A percentile compares a stretch with the other conserved stretches of the same genome.
Conservation (phyloP, 1,284 basidiomycete genomes). For the Apiotrichum siamense region DNA sequence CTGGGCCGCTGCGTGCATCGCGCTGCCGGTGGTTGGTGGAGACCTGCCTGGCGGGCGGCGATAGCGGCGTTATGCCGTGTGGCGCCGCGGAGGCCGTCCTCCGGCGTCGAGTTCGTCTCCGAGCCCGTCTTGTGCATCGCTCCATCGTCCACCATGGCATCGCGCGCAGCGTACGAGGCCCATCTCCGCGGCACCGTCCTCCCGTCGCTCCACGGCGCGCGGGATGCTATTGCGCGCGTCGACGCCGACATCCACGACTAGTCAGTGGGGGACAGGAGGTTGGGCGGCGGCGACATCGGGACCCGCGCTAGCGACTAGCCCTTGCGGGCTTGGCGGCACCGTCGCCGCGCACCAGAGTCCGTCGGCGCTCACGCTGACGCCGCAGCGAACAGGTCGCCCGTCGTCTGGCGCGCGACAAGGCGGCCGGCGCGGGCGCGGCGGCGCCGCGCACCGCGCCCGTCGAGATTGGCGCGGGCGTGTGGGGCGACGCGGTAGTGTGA, state of each 20-base stretch:
- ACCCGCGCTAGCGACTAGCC: no score
- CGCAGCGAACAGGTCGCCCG: conserved; percentile 17
- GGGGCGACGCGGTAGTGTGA: conserved; percentile 30
- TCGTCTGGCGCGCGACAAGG: conserved; percentile 13
- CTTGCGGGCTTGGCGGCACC: neutral
- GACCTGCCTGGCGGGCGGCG: neutral
- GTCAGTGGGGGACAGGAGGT: conserved; percentile 12
- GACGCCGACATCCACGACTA: conserved; percentile 27
- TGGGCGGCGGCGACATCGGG: no score
- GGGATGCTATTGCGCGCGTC: conserved; percentile 15
- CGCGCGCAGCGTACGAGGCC: conserved; percentile 9
- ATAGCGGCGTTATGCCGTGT: neutral
- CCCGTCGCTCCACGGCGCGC: conserved; percentile 13
- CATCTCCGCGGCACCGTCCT: conserved; percentile 17
- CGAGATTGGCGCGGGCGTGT: conserved; percentile 34
- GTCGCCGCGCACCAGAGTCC: neutral
- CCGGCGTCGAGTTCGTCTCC: neutral
- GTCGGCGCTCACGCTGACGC: neutral
- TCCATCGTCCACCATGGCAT: neutral
- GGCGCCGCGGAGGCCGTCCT: no score
- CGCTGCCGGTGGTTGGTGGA: no score
- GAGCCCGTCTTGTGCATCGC: neutral
- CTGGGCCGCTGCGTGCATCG: no score
- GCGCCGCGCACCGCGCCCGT: conserved; percentile 21
- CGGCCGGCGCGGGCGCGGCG: neutral